Evolutionary conservation across 371 early-diverging fungal species (phyloP), one percentile per base, ranked within the genome.

Genomic region (Ordospora pajunii): DNA sequence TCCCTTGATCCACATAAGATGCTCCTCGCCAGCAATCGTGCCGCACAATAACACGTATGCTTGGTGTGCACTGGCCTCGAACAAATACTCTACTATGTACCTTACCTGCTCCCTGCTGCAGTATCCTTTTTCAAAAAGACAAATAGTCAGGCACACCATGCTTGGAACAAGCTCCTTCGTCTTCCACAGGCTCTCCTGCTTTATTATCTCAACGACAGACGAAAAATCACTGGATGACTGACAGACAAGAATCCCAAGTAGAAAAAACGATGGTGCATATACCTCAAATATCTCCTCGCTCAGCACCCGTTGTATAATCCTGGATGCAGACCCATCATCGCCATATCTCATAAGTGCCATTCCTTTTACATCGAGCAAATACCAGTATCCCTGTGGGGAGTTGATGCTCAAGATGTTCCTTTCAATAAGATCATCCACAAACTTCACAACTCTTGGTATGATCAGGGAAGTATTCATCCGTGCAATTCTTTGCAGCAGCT

Each of bases 271-370:
- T 11, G 21, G 19, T 11, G 44, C 50, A 49, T 72, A 72, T 49
- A 72, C 40, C 25, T 64, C 73, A 22, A 72, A 32, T 19, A 72
- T 72, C 42, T 72, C 73, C 37, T 72, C 73, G 4, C 45, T 62
- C 14, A 53, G 40, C 1, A 72, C 51, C 19, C 42, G 23, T 43
- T 54, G 53, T 44, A 70, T 40, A 12, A 51, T 23, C 23, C 62
- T 23, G n/a, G 23, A 1, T 46, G 42, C 32, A 42, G 22, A 51
- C 10, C 40, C 27, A 49, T 64, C 49, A 10, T 58, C 54, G 10
- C 62, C 62, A 10, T 37, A 43, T 45, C 27, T 70, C 37, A 68
- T 10, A 27, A 50, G 48, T n/a, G 63, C 19, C 9, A 72, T 46
- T 1, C 73, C 65, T 12, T 63, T 23, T n/a, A 48, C 51, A 50